These are phyloP conservation scores for Gillenia trifoliata DNA, from an alignment of 306 rosid species.

Conservation along the genomic window DNA sequence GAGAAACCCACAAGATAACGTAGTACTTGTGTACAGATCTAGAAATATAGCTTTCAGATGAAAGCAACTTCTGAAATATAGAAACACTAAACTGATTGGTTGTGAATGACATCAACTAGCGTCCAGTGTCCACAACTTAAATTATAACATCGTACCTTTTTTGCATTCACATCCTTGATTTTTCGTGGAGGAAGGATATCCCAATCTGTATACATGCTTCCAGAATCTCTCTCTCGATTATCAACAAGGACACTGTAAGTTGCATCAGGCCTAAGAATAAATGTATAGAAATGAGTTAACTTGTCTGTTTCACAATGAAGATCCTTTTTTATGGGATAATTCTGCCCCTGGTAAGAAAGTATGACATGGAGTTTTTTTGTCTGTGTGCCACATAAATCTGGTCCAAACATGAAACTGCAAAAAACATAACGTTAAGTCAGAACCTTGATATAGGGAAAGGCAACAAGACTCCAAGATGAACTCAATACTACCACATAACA, in stretches of 20 bases:
- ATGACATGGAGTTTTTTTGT: conserved; percentile 88
- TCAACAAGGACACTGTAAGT: conserved; percentile 77
- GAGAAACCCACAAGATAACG: background rate
- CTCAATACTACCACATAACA: background rate
- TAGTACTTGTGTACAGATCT: background rate
- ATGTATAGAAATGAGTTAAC: conserved; percentile 92
- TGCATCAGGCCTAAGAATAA: conserved; percentile 90
- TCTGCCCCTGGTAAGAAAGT: conserved; percentile 92
- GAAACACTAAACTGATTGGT: background rate
- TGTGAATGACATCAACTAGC: background rate
- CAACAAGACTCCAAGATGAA: background rate
- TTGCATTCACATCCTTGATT: conserved; percentile 68
- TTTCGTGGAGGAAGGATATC: conserved; percentile 87
- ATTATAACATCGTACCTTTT: conserved; percentile 12
- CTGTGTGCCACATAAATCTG: conserved; percentile 92
- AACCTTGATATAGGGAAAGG: background rate
- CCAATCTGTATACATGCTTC: conserved; percentile 89
- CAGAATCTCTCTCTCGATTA: conserved; percentile 85
- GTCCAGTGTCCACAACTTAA: background rate
- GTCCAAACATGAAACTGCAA: conserved; percentile 91
- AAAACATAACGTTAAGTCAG: background rate
- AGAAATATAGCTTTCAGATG: background rate
- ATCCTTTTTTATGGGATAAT: conserved; percentile 86
- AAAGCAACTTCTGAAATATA: background rate
- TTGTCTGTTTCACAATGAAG: conserved; percentile 89